Evolutionary conservation across 805 yeast species (phyloP).

Genomic region (Metschnikowia cubensis): DNA sequence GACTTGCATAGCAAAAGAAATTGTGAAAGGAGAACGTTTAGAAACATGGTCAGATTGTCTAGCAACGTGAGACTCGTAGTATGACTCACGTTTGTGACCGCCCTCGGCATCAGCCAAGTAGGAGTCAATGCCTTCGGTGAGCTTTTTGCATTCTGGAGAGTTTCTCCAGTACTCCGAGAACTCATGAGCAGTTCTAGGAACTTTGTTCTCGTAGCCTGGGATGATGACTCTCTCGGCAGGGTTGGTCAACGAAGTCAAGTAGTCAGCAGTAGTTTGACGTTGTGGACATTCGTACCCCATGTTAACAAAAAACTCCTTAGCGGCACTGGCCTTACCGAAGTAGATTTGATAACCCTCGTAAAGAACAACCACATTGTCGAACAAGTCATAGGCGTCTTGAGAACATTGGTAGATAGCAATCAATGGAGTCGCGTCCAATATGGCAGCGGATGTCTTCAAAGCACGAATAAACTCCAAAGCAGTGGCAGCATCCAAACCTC

Average conservation of each 20-base stretch:
- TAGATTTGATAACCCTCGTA: slow-evolving; percentile 60
- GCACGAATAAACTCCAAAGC: slow-evolving; percentile 63
- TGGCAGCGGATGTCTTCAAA: slow-evolving; percentile 51
- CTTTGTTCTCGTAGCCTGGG: slow-evolving; percentile 47
- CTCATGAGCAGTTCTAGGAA: slow-evolving; percentile 54
- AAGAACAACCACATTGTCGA: slow-evolving; percentile 57
- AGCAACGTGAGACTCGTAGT: slow-evolving; percentile 26
- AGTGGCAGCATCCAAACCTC: slow-evolving; percentile 69
- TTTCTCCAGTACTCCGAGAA: slow-evolving; percentile 58
- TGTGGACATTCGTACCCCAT: slow-evolving; percentile 63
- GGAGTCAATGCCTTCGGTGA: slow-evolving; percentile 40
- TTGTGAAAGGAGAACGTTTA: slow-evolving; percentile 34
- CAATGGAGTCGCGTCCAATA: slow-evolving; percentile 53
- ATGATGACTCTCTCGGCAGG: slow-evolving; percentile 53
- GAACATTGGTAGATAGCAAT: slow-evolving; percentile 69
- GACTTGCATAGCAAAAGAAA: slow-evolving; percentile 27
- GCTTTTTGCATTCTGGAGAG: slow-evolving; percentile 46
- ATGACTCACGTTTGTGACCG: slow-evolving; percentile 10
- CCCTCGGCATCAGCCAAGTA: slow-evolving; percentile 27
- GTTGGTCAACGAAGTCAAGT: slow-evolving; percentile 62
- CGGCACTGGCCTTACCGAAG: slow-evolving; percentile 52
- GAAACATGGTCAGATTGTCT: slow-evolving; percentile 40
- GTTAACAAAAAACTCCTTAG: slow-evolving; percentile 49
- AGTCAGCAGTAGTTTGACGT: slow-evolving; percentile 68
- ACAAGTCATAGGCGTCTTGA: slow-evolving; percentile 56